Conservation (phyloP, 2,329 filamentous ascomycete species). For the Arthrinium phaeospermum region DNA sequence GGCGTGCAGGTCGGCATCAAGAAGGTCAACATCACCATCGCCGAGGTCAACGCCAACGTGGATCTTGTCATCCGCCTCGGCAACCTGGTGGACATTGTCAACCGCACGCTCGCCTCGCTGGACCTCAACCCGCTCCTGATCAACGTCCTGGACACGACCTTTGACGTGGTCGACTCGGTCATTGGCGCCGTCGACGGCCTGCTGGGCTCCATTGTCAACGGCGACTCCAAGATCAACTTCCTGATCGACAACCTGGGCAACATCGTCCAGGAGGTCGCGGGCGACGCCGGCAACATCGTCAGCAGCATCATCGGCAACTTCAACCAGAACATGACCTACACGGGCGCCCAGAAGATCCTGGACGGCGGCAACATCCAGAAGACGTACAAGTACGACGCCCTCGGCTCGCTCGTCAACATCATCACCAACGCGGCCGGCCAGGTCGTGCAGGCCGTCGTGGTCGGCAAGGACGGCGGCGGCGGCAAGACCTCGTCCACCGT, state of each 20-base stretch:
- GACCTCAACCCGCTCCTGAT: constrained; percentile 68
- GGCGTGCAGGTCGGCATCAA: constrained; percentile 56
- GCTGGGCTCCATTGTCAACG: constrained; percentile 63
- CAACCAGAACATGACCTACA: constrained; percentile 62
- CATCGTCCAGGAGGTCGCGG: constrained; percentile 64
- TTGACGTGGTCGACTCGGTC: constrained; percentile 56
- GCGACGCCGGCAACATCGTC: constrained; percentile 49
- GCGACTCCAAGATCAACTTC: constrained; percentile 59
- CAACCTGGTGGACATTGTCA: constrained; percentile 65
- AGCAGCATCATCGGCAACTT: constrained; percentile 64
- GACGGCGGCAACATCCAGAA: constrained; percentile 47
- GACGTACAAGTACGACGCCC: constrained; percentile 52
- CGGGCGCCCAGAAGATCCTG: constrained; percentile 42
- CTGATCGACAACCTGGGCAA: constrained; percentile 67
- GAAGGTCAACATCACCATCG: constrained; percentile 65
- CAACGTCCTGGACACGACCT: constrained; percentile 59
- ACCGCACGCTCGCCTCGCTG: constrained; percentile 62
- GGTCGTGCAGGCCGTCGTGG: constrained; percentile 51
- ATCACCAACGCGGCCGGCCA: constrained; percentile 56
- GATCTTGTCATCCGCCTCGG: constrained; percentile 65
- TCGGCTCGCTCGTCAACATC: constrained; percentile 55
- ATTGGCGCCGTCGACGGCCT: constrained; percentile 64
- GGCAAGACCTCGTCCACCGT: constrained; percentile 26
- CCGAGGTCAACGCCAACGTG: constrained; percentile 63
- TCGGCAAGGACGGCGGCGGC: constrained; percentile 27